Evolutionary conservation across 352 stramenopile genomes (phyloP).

Genomic region (Globisporangium splendens): DNA sequence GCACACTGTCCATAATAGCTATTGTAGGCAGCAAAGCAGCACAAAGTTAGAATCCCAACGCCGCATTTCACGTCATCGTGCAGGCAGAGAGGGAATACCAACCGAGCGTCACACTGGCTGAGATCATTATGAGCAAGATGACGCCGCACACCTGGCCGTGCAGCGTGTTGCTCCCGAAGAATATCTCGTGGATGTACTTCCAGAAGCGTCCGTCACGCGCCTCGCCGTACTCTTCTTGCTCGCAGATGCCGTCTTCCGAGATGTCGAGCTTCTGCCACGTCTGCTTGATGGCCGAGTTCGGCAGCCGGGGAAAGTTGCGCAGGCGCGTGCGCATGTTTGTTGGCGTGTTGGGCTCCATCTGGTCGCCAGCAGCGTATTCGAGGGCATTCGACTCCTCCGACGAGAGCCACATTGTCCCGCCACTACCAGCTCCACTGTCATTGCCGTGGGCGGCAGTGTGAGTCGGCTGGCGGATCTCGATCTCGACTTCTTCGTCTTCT

Average conservation of each 20-base stretch:
- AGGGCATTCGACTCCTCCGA: slow-evolving; percentile 16
- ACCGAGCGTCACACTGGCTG: slow-evolving; percentile 66
- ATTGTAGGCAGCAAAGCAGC: not conserved
- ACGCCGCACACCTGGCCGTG: slow-evolving; percentile 54
- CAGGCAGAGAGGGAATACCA: slow-evolving; percentile 11
- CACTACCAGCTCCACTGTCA: not conserved
- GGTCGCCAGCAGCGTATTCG: slow-evolving; percentile 13
- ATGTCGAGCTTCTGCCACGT: slow-evolving; percentile 31
- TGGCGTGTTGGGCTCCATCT: slow-evolving; percentile 12
- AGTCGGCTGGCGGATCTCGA: slow-evolving; percentile 17
- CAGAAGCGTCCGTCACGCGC: slow-evolving; percentile 31
- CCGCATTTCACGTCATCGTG: not conserved
- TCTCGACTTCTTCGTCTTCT: slow-evolving; percentile 30
- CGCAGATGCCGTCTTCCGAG: slow-evolving; percentile 27
- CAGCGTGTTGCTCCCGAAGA: slow-evolving; percentile 62
- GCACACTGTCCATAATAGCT: slow-evolving; percentile 70
- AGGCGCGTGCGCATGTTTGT: slow-evolving; percentile 17
- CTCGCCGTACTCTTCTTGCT: slow-evolving; percentile 34
- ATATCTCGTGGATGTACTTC: slow-evolving; percentile 61
- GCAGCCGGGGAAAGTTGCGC: slow-evolving; percentile 21
- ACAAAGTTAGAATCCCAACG: slow-evolving; percentile 4
- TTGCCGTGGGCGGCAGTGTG: not conserved
- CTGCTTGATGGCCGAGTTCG: slow-evolving; percentile 31
- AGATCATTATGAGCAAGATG: slow-evolving; percentile 67
- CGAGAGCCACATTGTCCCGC: slow-evolving; percentile 13